Conservation (phyloP, 768 basidiomycete species). For the Hemileccinum rubropunctum region DNA sequence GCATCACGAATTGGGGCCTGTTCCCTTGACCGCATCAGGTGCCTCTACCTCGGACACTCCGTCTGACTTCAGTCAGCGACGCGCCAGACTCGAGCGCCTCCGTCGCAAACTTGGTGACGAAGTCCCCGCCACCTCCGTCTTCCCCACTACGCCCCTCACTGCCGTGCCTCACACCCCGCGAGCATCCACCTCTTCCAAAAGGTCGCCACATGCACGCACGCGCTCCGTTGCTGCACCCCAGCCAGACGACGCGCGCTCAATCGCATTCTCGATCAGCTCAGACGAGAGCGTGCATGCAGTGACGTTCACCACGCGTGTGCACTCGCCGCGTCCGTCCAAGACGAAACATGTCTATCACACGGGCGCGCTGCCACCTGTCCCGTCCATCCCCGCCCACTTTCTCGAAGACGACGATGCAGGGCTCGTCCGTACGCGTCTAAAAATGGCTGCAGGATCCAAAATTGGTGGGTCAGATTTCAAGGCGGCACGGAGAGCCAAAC, state of each 20-base stretch:
- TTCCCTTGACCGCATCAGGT: constrained; percentile 17
- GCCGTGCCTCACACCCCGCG: constrained; percentile 5
- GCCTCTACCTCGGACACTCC: constrained; percentile 33
- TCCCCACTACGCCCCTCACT: constrained; percentile 34
- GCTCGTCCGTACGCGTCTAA: constrained; percentile 19
- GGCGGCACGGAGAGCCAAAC: constrained; percentile 26
- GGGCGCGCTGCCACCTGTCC: constrained; percentile 27
- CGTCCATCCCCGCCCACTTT: constrained; percentile 19
- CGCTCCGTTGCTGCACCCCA: constrained; percentile 4
- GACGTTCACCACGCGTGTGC: constrained; percentile 18
- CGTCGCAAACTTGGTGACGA: constrained; percentile 60
- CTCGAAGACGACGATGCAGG: constrained; percentile 11
- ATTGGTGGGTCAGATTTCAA: constrained; percentile 30
- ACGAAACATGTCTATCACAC: constrained; percentile 15
- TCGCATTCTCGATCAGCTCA: constrained; percentile 27
- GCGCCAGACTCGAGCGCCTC: constrained; percentile 62
- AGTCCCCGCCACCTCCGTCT: constrained; percentile 61
- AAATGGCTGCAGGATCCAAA: constrained; percentile 22
- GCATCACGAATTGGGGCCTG: constrained; percentile 14
- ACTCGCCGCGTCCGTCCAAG: constrained; percentile 11
- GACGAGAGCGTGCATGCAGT: constrained; percentile 27
- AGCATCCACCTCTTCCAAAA: constrained; percentile 1
- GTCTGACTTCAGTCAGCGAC: constrained; percentile 40
- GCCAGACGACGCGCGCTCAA: constrained; percentile 20
- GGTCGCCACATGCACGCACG: not conserved